Conservation (phyloP, 805 yeast species). For the Wickerhamia fluorescens region DNA sequence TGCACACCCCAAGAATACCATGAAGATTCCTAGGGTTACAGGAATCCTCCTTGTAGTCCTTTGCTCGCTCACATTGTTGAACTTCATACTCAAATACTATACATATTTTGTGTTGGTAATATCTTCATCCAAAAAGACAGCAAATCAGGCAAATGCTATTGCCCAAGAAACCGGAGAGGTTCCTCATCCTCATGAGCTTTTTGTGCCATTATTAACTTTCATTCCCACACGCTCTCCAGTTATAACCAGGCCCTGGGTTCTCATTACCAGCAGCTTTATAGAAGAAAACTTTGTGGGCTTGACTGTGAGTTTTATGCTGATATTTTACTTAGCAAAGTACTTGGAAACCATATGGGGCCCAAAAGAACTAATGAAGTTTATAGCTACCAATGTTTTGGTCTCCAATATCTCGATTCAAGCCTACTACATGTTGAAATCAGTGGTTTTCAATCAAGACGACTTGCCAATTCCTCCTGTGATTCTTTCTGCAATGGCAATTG, state of each 20-base stretch:
- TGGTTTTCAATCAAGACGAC: conserved; percentile 7
- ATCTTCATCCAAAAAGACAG: conserved; percentile 19
- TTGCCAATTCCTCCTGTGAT: conserved; percentile 35
- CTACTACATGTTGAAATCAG: conserved; percentile 13
- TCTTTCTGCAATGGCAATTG: conserved; percentile 48
- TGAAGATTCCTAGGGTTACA: conserved; percentile 30
- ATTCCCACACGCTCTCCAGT: conserved; percentile 39
- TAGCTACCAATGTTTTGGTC: conserved; percentile 26
- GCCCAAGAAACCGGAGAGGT: conserved; percentile 25
- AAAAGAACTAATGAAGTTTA: conserved; percentile 43
- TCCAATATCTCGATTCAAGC: conserved; percentile 30
- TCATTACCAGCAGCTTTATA: conserved; percentile 40
- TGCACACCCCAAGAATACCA: conserved; percentile 7
- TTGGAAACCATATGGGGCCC: conserved; percentile 63
- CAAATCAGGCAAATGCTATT: conserved; percentile 15
- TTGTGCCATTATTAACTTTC: conserved; percentile 44
- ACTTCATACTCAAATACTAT: conserved; percentile 29
- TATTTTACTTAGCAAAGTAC: conserved; percentile 53
- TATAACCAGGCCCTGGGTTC: conserved; percentile 42
- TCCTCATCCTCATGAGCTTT: conserved; percentile 40
- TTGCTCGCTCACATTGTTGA: conserved; percentile 22
- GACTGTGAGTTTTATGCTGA: conserved; percentile 26
- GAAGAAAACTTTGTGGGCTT: conserved; percentile 38
- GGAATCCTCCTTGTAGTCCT: conserved; percentile 28
- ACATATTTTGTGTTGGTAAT: conserved; percentile 30